Evolutionary conservation across 2,329 filamentous ascomycete species (phyloP), one percentile per base, ranked within the genome.

Genomic region (Diplocarpon rosae): DNA sequence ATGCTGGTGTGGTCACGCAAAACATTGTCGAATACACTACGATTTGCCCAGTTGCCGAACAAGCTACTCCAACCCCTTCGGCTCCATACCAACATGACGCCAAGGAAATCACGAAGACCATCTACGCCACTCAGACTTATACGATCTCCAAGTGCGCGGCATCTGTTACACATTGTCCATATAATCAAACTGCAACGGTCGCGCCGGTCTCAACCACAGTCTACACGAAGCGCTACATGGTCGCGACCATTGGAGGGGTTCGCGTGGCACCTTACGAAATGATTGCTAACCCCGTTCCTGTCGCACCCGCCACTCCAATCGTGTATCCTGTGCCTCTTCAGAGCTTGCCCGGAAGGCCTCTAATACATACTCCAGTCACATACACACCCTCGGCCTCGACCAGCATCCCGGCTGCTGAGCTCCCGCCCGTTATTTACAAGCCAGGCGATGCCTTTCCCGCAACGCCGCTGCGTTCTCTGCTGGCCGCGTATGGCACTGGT

Each of bases 1-100:
- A 57, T 16, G 57, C 52, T 28, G 47, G 53, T 24, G 40, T 50
- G 5, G 46, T 52, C 16, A 58, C 55, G 2, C 52, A 54, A 33
- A 58, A 37, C 3, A 43, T 49, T 17, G 30, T 45, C 15, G 27
- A 43, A 32, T 48, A 49, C 37, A 50, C 47, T 9, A 49, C 47
- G 5, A 39, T 51, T 5, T 52, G 46, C 39, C 48, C 50, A 1
- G 38, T 45, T 2, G 20, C 27, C 16, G 20, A 24, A 24, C 3
- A 24, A 24, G 20, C 20, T 24, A 24, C 20, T 7, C 20, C 20
- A 7, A 24, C 20, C 4, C 7, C 20, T 24, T 24, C 20, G 20
- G 20, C 20, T 24, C 20, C 3, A 4, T 7, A 24, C 20, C 20
- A 24, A 7, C 7, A 24, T 7, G 4, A 24, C 4, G 7, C 20